Percentiles rank a stretch among this genome's conserved stretches.
Evolutionary conservation across 2,329 filamentous ascomycete genomes (phyloP).

Genomic region (Phialophora tarda): DNA sequence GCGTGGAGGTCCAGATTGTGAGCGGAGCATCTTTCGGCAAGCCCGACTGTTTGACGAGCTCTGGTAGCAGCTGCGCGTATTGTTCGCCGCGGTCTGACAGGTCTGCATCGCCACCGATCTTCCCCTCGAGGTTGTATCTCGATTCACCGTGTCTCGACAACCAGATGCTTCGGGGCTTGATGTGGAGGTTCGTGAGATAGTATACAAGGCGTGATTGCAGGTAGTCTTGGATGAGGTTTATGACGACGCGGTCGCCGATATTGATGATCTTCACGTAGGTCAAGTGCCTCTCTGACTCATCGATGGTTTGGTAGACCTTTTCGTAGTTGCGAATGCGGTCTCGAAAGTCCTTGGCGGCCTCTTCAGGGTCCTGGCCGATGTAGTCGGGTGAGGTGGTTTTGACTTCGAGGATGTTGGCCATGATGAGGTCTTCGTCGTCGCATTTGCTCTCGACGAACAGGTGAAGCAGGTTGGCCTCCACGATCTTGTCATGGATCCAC

Average conservation of each 20-base stretch:
- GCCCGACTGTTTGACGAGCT: constrained; percentile 82
- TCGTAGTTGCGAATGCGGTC: constrained; percentile 97
- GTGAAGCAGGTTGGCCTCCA: constrained; percentile 76
- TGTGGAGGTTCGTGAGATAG: constrained; percentile 98
- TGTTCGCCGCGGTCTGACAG: constrained; percentile 84
- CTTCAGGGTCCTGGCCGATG: constrained; percentile 81
- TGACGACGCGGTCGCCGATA: constrained; percentile 87
- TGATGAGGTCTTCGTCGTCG: constrained; percentile 93
- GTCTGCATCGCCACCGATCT: constrained; percentile 90
- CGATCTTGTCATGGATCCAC: constrained; percentile 86
- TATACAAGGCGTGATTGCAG: constrained; percentile 95
- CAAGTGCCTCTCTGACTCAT: constrained; percentile 82
- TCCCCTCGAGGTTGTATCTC: constrained; percentile 83
- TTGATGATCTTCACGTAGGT: constrained; percentile 98
- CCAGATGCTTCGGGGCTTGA: constrained; percentile 95
- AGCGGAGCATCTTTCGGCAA: constrained; percentile 70
- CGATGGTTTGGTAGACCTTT: constrained; percentile 92
- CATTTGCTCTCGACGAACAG: constrained; percentile 97
- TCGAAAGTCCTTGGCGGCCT: constrained; percentile 87
- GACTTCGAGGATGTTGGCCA: constrained; percentile 97
- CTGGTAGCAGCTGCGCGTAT: constrained; percentile 84
- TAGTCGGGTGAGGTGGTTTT: constrained; percentile 98
- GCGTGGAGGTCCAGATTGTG: constrained; percentile 76
- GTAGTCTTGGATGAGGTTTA: constrained; percentile 97
- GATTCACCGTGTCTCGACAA: constrained; percentile 97